phyloP scores from a whole-genome alignment of 805 yeast genomes.

The Candida krabiensis region DNA sequence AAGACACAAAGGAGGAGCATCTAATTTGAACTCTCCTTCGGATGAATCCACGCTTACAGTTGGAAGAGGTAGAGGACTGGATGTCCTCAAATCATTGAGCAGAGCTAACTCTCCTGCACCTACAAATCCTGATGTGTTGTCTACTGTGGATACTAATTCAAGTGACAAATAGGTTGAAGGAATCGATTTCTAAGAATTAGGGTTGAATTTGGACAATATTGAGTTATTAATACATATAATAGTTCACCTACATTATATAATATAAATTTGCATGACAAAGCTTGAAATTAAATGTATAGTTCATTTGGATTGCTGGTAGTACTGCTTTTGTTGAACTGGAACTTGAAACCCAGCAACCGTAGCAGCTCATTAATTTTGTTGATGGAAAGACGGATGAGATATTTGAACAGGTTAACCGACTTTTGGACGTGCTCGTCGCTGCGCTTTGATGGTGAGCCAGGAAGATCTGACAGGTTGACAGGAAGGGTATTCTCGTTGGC shows the following conservation, averaged over 20 bases:
- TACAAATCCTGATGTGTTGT: slow-evolving; percentile 1
- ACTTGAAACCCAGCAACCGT: slow-evolving; percentile 63
- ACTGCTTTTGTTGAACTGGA: slow-evolving; percentile 24
- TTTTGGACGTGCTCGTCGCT: slow-evolving; percentile 32
- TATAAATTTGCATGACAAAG: no score
- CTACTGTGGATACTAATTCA: no score
- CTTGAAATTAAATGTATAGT: slow-evolving; percentile 25
- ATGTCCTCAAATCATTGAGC: slow-evolving; percentile 8
- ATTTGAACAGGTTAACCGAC: slow-evolving; percentile 70
- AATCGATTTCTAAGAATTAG: no score
- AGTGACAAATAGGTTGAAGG: no score
- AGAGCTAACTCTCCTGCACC: slow-evolving; percentile 2
- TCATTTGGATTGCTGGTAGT: slow-evolving; percentile 28
- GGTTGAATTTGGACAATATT: no score
- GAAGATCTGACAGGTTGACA: slow-evolving; percentile 27
- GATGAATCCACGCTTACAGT: slow-evolving; percentile 5
- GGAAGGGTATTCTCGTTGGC: slow-evolving; percentile 92
- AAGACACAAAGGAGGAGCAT: slow-evolving; percentile 1
- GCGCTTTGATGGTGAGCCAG: slow-evolving; percentile 28
- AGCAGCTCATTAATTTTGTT: slow-evolving; percentile 45
- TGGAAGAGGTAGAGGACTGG: slow-evolving; percentile 7
- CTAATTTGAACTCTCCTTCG: neutral
- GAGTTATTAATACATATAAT: no score
- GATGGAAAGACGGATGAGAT: slow-evolving; percentile 54
- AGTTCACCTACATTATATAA: neutral